Percentiles rank a stretch among this genome's conserved stretches.
These are phyloP conservation scores for Colletotrichum chlorophyti DNA, from an alignment of 2,329 filamentous ascomycete genomes.

Conservation along the genomic window DNA sequence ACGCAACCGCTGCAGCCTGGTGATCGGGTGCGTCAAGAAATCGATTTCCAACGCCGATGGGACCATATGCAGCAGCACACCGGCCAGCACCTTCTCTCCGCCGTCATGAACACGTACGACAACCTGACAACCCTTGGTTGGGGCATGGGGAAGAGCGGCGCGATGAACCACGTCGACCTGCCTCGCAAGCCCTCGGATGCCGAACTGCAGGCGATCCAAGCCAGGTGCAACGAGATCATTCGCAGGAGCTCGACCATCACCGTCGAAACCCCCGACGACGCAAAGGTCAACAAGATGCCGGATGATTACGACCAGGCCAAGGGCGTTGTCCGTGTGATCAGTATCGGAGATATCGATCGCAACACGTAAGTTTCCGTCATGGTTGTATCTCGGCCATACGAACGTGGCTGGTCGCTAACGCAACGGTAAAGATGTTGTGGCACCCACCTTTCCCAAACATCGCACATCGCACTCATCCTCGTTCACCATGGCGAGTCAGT, in stretches of 20 bases:
- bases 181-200: slow-evolving; percentile 34
- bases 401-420: not conserved
- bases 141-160: slow-evolving; percentile 37
- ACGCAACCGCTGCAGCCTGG: slow-evolving; percentile 31
- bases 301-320: slow-evolving; percentile 39
- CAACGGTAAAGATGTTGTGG: slow-evolving; percentile 35
- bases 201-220: slow-evolving; percentile 35
- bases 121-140: slow-evolving; percentile 37
- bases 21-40: slow-evolving; percentile 33
- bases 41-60: slow-evolving; percentile 39
- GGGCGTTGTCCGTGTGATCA: slow-evolving; percentile 37
- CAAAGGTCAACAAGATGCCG: slow-evolving; percentile 33
- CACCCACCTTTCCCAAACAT: slow-evolving; percentile 39
- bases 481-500: slow-evolving; percentile 37
- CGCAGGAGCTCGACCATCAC: slow-evolving; percentile 33
- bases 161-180: slow-evolving; percentile 40
- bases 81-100: slow-evolving; percentile 40
- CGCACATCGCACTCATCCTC: slow-evolving; percentile 38
- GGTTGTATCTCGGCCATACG: no score
- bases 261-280: slow-evolving; percentile 35
- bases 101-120: slow-evolving; percentile 36
- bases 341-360: slow-evolving; percentile 37
- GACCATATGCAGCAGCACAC: slow-evolving; percentile 43
- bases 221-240: slow-evolving; percentile 34
- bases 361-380: slow-evolving; percentile 38